Base-by-base conservation (phyloP, 2,329 filamentous ascomycete species). In the Colletotrichum sp. region DNA sequence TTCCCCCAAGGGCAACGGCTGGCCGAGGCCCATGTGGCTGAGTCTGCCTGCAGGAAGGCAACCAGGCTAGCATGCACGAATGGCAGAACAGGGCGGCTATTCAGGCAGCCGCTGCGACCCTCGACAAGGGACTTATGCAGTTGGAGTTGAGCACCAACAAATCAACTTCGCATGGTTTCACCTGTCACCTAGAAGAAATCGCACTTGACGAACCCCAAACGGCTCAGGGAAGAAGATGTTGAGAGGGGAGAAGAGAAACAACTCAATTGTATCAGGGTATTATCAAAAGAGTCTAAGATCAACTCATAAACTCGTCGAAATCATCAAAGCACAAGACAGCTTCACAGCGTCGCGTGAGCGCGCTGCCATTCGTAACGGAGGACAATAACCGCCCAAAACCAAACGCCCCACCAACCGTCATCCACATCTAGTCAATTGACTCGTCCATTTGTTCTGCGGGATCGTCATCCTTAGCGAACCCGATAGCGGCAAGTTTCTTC, bases 401-500 rank as follows among this genome's bases (percentile, higher is more conserved):
- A 43, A 70, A 70, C 66, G 67, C 67, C 56, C 26, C n/a, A n/a
- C n/a, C n/a, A n/a, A n/a, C n/a, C n/a, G n/a, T n/a, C n/a, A n/a
- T n/a, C 8, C 18, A 34, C n/a, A 9, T 28, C 48, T 70, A 74
- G 15, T 21, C 48, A 2, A 8, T 4, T 1, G 58, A 60, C 48
- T 73, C 61, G 15, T 69, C 65, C 70, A 73, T 73, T 13, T 52
- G 26, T 10, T 38, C 43, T n/a, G 15, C 15, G 30, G 6, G 30
- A 2, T 38, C 34, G 21, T 32, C 16, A 26, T 61, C 9, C 9
- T 75, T 28, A 4, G 56, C 71, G 18, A 76, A 75, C 3, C 74
- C 74, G 3, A 76, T 76, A 8, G 66, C 60, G 1, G 74, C 74
- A 3, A 76, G 60, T 1, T 24, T 71, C 66, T 74, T 74, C 43